phyloP scores from a whole-genome alignment of 2,329 filamentous ascomycete genomes.

The Cladosporium sp. region DNA sequence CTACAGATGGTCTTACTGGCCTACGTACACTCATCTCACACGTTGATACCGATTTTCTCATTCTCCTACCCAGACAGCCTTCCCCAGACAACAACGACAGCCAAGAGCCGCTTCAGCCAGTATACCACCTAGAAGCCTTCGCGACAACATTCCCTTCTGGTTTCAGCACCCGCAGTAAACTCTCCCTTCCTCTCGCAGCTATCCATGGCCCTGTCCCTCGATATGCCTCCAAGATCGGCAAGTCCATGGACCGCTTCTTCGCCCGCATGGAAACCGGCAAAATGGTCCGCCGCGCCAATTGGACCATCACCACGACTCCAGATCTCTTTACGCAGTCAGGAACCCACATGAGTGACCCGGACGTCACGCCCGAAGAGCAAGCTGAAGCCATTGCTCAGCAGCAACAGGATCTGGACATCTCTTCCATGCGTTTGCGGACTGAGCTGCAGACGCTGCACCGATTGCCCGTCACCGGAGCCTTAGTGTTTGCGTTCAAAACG shows the following conservation, averaged over 20 bases:
- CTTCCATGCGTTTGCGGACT: slow-evolving; percentile 40
- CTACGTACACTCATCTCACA: slow-evolving; percentile 46
- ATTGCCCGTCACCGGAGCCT: slow-evolving; percentile 46
- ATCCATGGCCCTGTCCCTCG: slow-evolving; percentile 56
- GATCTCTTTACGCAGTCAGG: slow-evolving; percentile 36
- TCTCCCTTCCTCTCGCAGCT: slow-evolving; percentile 45
- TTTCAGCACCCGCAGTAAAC: slow-evolving; percentile 51
- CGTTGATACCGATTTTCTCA: slow-evolving; percentile 55
- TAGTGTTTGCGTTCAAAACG: slow-evolving; percentile 59
- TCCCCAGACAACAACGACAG: slow-evolving; percentile 48
- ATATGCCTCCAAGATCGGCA: slow-evolving; percentile 51
- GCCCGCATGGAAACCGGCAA: slow-evolving; percentile 47
- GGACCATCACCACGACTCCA: slow-evolving; percentile 40
- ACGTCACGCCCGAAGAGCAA: slow-evolving; percentile 21
- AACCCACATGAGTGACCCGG: slow-evolving; percentile 33
- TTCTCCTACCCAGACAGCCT: slow-evolving; percentile 45
- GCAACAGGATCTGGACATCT: slow-evolving; percentile 14
- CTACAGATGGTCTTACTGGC: slow-evolving; percentile 31
- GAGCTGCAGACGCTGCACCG: slow-evolving; percentile 59
- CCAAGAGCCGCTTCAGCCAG: slow-evolving; percentile 44
- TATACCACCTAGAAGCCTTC: slow-evolving; percentile 53
- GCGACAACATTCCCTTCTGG: slow-evolving; percentile 52
- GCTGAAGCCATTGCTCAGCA: neutral
- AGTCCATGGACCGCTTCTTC: slow-evolving; percentile 58
- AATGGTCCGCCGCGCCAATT: slow-evolving; percentile 52